Percentiles rank a stretch among this genome's conserved stretches.
These are phyloP conservation scores for Pseudocercospora pini-densiflorae DNA, from an alignment of 2,329 filamentous ascomycete species.

Conservation along the genomic window DNA sequence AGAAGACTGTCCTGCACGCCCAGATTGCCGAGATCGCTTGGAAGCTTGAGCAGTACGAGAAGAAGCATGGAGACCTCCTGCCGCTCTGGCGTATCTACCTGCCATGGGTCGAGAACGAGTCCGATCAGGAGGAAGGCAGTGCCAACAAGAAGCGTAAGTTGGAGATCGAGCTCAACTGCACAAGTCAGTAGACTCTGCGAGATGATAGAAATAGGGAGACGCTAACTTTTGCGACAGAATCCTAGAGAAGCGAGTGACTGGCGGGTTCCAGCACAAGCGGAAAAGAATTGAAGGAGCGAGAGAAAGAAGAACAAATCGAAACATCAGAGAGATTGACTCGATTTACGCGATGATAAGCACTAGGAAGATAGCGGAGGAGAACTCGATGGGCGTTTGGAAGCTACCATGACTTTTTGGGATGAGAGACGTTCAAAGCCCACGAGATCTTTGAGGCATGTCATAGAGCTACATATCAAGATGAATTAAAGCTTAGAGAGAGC, in stretches of 20 bases:
- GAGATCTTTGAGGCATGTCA: not conserved
- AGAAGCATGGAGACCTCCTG: not conserved
- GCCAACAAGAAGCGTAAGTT: not conserved
- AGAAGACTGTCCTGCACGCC: not conserved
- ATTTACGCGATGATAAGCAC: not conserved
- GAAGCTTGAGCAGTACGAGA: not conserved
- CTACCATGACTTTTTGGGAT: not conserved
- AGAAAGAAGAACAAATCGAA: not conserved
- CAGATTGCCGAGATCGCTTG: not conserved
- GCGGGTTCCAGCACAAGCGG: not conserved
- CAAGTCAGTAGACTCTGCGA: not conserved
- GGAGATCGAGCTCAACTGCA: not conserved
- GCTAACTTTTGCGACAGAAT: not conserved
- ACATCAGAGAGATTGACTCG: not conserved
- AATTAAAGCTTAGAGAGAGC: not conserved
- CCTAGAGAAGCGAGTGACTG: not conserved
- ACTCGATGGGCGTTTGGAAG: not conserved
- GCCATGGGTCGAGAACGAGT: not conserved
- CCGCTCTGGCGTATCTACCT: not conserved
- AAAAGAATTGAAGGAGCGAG: not conserved
- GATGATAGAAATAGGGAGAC: not conserved
- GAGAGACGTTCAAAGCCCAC: not conserved
- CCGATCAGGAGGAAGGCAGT: not conserved
- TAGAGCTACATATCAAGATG: not conserved
- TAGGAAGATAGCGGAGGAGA: not conserved